Conservation (phyloP, 441 rosid genomes). For the Viola pubescens region DNA sequence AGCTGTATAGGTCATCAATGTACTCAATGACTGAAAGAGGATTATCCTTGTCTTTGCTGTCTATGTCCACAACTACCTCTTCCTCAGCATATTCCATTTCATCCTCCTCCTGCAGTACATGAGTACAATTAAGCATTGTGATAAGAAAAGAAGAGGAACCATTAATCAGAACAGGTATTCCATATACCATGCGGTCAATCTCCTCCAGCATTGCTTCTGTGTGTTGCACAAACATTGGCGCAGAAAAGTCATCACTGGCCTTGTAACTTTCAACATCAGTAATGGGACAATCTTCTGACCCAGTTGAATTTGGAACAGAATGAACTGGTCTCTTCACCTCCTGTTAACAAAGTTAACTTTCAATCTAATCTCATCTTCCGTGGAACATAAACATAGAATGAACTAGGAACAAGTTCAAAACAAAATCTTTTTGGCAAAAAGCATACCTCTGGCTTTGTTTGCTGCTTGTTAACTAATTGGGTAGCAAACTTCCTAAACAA, state of each 20-base stretch:
- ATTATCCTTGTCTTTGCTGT: slow-evolving; percentile 52
- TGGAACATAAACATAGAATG: neutral
- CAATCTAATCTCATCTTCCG: neutral
- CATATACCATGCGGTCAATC: slow-evolving; percentile 68
- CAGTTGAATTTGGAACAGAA: slow-evolving; percentile 23
- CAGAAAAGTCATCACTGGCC: slow-evolving; percentile 29
- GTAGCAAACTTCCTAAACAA: slow-evolving; percentile 65
- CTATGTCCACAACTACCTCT: slow-evolving; percentile 61
- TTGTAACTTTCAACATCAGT: slow-evolving; percentile 37
- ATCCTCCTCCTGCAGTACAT: slow-evolving; percentile 53
- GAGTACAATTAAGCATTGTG: neutral
- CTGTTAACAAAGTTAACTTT: slow-evolving; percentile 24
- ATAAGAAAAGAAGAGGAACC: neutral
- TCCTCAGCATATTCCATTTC: slow-evolving; percentile 83
- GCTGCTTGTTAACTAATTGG: slow-evolving; percentile 60
- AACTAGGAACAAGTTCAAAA: neutral
- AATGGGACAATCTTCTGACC: slow-evolving; percentile 34
- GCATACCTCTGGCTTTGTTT: slow-evolving; percentile 39
- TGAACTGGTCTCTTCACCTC: slow-evolving; percentile 33
- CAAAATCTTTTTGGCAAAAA: neutral
- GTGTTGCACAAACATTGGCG: slow-evolving; percentile 74
- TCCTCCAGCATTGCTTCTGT: slow-evolving; percentile 86
- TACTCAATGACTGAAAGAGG: slow-evolving; percentile 78
- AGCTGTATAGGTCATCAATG: slow-evolving; percentile 56
- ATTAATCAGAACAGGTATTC: neutral